These are phyloP conservation scores for Lactarius evosmus DNA, from an alignment of 768 basidiomycete species.

Conservation along the genomic window DNA sequence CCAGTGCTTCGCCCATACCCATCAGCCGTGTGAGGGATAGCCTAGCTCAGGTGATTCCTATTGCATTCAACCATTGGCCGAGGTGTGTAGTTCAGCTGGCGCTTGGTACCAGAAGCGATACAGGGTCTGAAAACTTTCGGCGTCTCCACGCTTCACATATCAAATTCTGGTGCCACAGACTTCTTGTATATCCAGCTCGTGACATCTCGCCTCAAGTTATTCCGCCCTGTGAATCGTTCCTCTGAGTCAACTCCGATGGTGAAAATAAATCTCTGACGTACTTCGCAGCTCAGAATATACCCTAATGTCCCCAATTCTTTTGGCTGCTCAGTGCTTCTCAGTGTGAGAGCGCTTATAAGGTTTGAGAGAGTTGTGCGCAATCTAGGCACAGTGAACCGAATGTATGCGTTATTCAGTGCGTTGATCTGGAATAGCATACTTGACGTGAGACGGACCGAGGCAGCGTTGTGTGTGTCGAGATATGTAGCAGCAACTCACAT, in stretches of 20 bases:
- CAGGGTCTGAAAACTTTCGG: background rate
- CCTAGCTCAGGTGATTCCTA: constrained; percentile 1
- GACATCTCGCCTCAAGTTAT: background rate
- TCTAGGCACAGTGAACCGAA: background rate
- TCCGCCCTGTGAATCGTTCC: background rate
- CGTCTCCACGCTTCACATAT: background rate
- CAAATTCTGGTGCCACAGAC: background rate
- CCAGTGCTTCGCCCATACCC: background rate
- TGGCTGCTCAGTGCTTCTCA: background rate
- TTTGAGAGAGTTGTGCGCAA: background rate
- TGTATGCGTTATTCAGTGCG: background rate
- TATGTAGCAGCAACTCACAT: background rate
- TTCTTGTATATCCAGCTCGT: background rate
- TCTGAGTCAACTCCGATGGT: background rate
- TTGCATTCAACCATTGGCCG: background rate
- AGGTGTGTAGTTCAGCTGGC: background rate
- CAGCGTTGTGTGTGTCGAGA: background rate
- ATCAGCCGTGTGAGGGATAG: background rate
- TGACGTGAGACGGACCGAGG: background rate
- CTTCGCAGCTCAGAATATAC: background rate
- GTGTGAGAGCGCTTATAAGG: background rate
- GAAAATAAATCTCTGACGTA: background rate
- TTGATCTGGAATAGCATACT: background rate
- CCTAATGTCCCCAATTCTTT: background rate
- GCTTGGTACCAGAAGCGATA: background rate